Evolutionary conservation across 176 grass and related monocot species (phyloP).

Genomic region (Triticum urartu): DNA sequence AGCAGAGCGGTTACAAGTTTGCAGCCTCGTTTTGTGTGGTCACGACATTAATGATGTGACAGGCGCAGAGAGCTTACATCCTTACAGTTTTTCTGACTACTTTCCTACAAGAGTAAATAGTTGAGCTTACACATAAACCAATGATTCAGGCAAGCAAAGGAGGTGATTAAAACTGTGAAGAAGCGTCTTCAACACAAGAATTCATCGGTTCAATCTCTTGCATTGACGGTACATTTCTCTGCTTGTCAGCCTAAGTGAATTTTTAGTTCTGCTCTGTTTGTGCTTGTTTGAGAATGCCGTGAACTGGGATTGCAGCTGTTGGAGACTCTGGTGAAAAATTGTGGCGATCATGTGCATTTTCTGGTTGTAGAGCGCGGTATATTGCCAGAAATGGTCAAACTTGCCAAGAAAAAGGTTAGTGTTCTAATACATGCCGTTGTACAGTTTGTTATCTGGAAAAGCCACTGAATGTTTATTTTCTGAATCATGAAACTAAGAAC

Average conservation of each 20-base stretch:
- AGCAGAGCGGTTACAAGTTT: neutral
- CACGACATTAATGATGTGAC: neutral
- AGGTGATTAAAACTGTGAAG: constrained; percentile 86
- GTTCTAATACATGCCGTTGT: neutral
- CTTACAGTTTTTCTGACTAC: neutral
- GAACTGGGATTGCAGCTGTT: constrained; percentile 53
- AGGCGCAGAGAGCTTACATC: neutral
- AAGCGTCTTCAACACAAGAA: constrained; percentile 90
- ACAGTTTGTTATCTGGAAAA: neutral
- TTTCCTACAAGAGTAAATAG: neutral
- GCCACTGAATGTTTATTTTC: neutral
- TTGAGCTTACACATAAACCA: neutral
- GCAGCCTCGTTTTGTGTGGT: neutral
- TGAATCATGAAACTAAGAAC: neutral
- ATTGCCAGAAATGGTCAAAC: constrained; percentile 79
- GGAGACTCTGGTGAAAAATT: constrained; percentile 88
- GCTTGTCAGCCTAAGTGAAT: constrained; percentile 9
- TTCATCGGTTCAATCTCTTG: constrained; percentile 71
- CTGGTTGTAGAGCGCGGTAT: constrained; percentile 82
- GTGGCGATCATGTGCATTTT: constrained; percentile 68
- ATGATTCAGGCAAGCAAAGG: constrained; percentile 74
- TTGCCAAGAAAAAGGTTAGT: constrained; percentile 75
- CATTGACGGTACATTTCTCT: constrained; percentile 58
- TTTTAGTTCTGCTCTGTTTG: neutral
- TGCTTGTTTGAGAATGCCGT: constrained; percentile 19